A percentile compares a stretch with the other conserved stretches of the same genome.
Evolutionary conservation across 306 rosid species (phyloP).

Genomic region (Rosa persica): DNA sequence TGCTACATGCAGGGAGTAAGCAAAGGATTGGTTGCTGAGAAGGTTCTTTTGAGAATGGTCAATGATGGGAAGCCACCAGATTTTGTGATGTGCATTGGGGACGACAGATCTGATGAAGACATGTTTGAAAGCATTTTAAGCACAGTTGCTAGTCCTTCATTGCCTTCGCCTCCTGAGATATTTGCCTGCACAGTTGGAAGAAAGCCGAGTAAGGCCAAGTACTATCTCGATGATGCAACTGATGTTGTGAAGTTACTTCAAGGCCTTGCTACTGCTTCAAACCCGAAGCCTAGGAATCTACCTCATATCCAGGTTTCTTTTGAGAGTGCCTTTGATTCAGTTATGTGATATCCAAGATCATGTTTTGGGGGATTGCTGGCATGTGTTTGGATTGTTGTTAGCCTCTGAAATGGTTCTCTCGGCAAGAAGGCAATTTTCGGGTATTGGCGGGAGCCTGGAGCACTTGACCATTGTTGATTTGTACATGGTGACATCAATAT

Average conservation of each 20-base stretch:
- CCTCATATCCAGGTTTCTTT: slow-evolving; percentile 71
- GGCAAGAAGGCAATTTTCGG: slow-evolving; percentile 19
- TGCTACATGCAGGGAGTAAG: slow-evolving; percentile 66
- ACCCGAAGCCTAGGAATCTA: slow-evolving; percentile 61
- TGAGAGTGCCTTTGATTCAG: slow-evolving; percentile 57
- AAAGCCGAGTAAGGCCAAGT: slow-evolving; percentile 89
- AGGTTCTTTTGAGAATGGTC: slow-evolving; percentile 58
- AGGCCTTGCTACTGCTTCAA: slow-evolving; percentile 65
- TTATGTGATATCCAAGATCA: slow-evolving; percentile 30
- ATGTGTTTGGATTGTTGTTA: slow-evolving; percentile 33
- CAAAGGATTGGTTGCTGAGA: slow-evolving; percentile 73
- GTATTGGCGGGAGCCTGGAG: slow-evolving; percentile 35
- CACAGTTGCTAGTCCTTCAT: slow-evolving; percentile 45
- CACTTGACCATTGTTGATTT: slow-evolving; percentile 40
- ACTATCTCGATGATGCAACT: slow-evolving; percentile 62
- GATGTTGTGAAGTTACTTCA: slow-evolving; percentile 70
- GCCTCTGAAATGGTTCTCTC: slow-evolving; percentile 28
- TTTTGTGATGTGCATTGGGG: slow-evolving; percentile 84
- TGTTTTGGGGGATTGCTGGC: slow-evolving; percentile 26
- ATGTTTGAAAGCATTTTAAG: slow-evolving; percentile 80
- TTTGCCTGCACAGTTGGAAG: slow-evolving; percentile 83
- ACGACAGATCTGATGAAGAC: slow-evolving; percentile 85
- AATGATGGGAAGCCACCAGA: slow-evolving; percentile 55
- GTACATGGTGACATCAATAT: slow-evolving; percentile 56
- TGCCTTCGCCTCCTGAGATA: slow-evolving; percentile 59